Conservation (phyloP, 2,329 filamentous ascomycete genomes). For the Monilinia laxa region DNA sequence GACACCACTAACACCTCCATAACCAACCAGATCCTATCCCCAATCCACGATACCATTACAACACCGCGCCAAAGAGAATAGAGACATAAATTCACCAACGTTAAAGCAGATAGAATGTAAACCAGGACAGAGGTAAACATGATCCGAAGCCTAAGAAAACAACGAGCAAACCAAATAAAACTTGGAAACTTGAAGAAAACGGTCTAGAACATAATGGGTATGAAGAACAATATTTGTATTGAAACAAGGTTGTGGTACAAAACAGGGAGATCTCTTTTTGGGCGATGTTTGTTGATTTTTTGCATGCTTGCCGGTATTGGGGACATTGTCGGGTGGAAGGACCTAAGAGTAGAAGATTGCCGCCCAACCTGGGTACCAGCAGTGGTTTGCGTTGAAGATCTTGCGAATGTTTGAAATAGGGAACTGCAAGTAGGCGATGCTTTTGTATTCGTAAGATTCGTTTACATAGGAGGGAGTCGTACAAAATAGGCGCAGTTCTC, state of each 20-base stretch:
- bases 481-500: not conserved
- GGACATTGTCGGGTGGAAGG: not conserved
- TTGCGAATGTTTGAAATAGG: not conserved
- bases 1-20: slow-evolving; percentile 9
- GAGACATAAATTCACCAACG: not conserved
- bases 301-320: not conserved
- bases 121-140: too few relatives aligned
- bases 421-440: not conserved
- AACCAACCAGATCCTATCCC: not conserved
- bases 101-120: not conserved
- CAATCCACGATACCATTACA: not conserved
- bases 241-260: slow-evolving; percentile 11
- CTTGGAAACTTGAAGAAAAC: not conserved
- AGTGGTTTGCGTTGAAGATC: not conserved
- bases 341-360: not conserved
- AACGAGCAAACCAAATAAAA: not conserved
- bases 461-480: not conserved
- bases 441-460: not conserved
- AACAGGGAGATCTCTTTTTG: not conserved
- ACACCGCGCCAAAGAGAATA: not conserved
- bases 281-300: not conserved
- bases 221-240: not conserved
- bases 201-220: slow-evolving; percentile 7
- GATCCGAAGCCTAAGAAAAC: not conserved
- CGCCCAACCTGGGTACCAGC: not conserved